Conservation (phyloP, 2,329 filamentous ascomycete species). For the Talaromyces verruculosus region DNA sequence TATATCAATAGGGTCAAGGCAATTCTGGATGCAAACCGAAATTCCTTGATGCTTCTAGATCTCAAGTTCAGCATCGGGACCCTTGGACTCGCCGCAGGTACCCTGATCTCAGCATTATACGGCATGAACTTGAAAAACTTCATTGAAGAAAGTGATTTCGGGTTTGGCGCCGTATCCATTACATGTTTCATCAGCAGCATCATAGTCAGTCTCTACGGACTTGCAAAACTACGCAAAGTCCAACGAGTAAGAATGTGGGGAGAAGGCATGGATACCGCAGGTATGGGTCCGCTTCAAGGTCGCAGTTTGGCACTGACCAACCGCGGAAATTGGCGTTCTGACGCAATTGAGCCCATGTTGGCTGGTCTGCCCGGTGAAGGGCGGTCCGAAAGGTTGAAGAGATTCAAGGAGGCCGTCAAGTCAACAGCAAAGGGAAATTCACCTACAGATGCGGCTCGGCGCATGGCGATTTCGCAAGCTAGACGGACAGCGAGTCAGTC, state of each 20-base stretch:
- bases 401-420: slow-evolving; percentile 35
- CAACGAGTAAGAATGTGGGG: slow-evolving; percentile 87
- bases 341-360: slow-evolving; percentile 45
- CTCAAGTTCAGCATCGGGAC: slow-evolving; percentile 96
- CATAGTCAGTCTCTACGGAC: slow-evolving; percentile 78
- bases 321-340: slow-evolving; percentile 45
- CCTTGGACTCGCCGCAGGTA: slow-evolving; percentile 88
- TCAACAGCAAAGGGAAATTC: slow-evolving; percentile 23
- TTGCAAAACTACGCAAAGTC: slow-evolving; percentile 78
- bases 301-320: slow-evolving; percentile 28
- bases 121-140: slow-evolving; percentile 99
- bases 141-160: slow-evolving; percentile 87
- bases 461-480: slow-evolving; percentile 7
- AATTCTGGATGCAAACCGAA: slow-evolving; percentile 96
- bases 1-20: slow-evolving; percentile 72
- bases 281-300: slow-evolving; percentile 31
- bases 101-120: slow-evolving; percentile 96
- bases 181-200: slow-evolving; percentile 71
- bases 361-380: slow-evolving; percentile 42
- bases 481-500: background rate
- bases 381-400: slow-evolving; percentile 38
- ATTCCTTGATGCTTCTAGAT: slow-evolving; percentile 94
- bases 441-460: slow-evolving; percentile 22
- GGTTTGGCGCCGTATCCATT: slow-evolving; percentile 73
- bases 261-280: slow-evolving; percentile 46